A percentile compares a stretch with the other conserved stretches of the same genome.
These are phyloP conservation scores for Chlorella vulgaris DNA, from an alignment of 139 green algal species.

Conservation along the genomic window DNA sequence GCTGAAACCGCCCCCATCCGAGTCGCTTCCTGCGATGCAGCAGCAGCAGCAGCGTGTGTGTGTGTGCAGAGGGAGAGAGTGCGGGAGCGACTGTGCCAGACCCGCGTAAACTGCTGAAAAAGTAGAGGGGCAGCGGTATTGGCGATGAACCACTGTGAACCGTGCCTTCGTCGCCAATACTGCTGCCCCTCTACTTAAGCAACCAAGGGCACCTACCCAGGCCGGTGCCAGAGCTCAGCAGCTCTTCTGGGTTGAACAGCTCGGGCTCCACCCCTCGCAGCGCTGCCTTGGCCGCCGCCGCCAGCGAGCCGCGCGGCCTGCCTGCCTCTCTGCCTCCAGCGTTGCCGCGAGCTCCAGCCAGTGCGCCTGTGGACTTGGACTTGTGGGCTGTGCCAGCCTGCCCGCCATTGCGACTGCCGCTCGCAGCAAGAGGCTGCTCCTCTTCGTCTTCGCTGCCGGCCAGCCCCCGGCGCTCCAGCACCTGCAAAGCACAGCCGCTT, in stretches of 20 bases:
- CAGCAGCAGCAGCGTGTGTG: too few species aligned
- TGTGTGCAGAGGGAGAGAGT: too few species aligned
- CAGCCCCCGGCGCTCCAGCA: constrained; percentile 30
- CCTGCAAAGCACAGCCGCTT: not conserved
- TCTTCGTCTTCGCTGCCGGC: constrained; percentile 9
- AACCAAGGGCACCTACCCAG: too few species aligned
- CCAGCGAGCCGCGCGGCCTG: constrained; percentile 1
- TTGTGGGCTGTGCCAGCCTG: not conserved
- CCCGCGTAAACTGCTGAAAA: too few species aligned
- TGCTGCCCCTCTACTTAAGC: too few species aligned
- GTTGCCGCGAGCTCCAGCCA: not conserved
- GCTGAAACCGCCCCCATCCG: not conserved
- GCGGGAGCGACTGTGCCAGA: too few species aligned
- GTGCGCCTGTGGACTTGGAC: not conserved
- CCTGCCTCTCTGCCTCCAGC: not conserved
- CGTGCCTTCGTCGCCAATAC: too few species aligned
- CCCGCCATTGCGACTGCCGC: not conserved
- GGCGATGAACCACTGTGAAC: too few species aligned
- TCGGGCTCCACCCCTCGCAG: constrained; percentile 47
- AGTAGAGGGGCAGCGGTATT: too few species aligned
- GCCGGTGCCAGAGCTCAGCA: too few species aligned
- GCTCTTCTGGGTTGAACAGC: constrained; percentile 57
- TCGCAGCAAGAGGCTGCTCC: not conserved
- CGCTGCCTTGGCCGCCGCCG: not conserved
- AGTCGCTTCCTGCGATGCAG: too few species aligned